Percentiles rank a stretch among this genome's conserved stretches.
phyloP scores from a whole-genome alignment of 2,329 filamentous ascomycete species.

The Aspergillus sojae region DNA sequence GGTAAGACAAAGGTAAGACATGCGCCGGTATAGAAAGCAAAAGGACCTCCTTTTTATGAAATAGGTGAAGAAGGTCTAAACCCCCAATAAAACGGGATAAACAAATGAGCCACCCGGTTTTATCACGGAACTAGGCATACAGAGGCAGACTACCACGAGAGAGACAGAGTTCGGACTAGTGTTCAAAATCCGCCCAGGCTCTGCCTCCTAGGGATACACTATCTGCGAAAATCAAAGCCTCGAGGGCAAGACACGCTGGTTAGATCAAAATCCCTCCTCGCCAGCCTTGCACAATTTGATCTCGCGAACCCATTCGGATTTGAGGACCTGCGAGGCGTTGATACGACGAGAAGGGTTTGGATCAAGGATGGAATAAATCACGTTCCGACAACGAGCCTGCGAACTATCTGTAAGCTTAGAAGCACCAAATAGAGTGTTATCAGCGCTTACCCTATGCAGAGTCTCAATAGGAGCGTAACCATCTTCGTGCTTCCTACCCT shows the following conservation, averaged over 20 bases:
- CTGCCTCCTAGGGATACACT: conserved; percentile 10
- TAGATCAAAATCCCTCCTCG: conserved; percentile 78
- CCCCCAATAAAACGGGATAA: conserved; percentile 19
- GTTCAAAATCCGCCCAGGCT: conserved; percentile 17
- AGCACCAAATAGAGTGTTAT: background rate
- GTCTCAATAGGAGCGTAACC: conserved; percentile 97
- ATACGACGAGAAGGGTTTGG: conserved; percentile 91
- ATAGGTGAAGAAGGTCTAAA: conserved; percentile 18
- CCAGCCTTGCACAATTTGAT: conserved; percentile 97
- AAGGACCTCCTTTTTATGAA: conserved; percentile 27
- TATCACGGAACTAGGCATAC: conserved; percentile 18
- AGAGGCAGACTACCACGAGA: conserved; percentile 13
- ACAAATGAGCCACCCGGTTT: conserved; percentile 25
- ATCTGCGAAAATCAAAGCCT: conserved; percentile 11
- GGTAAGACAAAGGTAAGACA: conserved; percentile 21
- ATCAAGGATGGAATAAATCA: conserved; percentile 97
- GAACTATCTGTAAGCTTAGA: conserved; percentile 20
- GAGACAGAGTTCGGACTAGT: conserved; percentile 19
- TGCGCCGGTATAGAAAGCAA: conserved; percentile 27
- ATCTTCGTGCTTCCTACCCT: conserved; percentile 89
- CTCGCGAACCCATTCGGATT: conserved; percentile 97
- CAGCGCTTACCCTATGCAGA: conserved; percentile 77
- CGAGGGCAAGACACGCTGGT: conserved; percentile 13
- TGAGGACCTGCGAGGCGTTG: conserved; percentile 92
- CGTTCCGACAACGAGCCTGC: conserved; percentile 93